These are phyloP conservation scores for Aspergillus felis DNA, from an alignment of 2,329 filamentous ascomycete genomes.

Conservation along the genomic window DNA sequence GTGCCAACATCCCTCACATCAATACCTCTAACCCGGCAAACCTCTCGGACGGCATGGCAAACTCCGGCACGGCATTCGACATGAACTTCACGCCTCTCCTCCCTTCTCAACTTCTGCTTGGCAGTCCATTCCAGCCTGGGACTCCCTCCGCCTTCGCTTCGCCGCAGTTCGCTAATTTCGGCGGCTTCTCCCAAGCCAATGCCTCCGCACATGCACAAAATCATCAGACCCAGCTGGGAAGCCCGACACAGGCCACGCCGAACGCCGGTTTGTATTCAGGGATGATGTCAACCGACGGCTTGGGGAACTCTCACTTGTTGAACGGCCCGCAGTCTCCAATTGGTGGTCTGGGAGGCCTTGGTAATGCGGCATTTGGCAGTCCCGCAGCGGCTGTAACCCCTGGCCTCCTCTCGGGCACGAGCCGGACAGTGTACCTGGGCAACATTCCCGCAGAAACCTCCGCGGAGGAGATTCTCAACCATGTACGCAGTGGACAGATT, in stretches of 20 bases:
- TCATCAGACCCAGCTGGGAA: slow-evolving; percentile 60
- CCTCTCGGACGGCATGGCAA: slow-evolving; percentile 67
- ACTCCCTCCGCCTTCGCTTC: slow-evolving; percentile 86
- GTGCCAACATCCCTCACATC: slow-evolving; percentile 81
- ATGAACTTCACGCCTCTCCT: slow-evolving; percentile 98
- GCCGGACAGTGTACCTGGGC: slow-evolving; percentile 92
- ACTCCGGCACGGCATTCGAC: slow-evolving; percentile 84
- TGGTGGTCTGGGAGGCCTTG: slow-evolving; percentile 64
- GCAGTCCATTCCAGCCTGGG: slow-evolving; percentile 94
- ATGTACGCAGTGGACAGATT: slow-evolving; percentile 95
- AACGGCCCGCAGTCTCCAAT: slow-evolving; percentile 84
- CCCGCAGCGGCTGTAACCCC: slow-evolving; percentile 72
- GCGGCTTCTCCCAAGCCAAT: slow-evolving; percentile 66
- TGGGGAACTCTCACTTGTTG: slow-evolving; percentile 74
- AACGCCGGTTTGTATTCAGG: slow-evolving; percentile 75
- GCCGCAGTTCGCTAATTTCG: slow-evolving; percentile 84
- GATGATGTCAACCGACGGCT: slow-evolving; percentile 79
- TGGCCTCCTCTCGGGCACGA: slow-evolving; percentile 83
- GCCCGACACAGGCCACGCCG: slow-evolving; percentile 69
- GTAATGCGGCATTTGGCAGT: slow-evolving; percentile 55
- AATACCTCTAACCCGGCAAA: slow-evolving; percentile 70
- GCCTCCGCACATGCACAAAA: slow-evolving; percentile 52
- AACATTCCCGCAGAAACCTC: slow-evolving; percentile 98
- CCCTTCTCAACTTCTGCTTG: slow-evolving; percentile 88
- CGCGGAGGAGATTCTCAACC: slow-evolving; percentile 92